These are phyloP conservation scores for Mycena venus DNA, from an alignment of 768 basidiomycete genomes.

Conservation along the genomic window DNA sequence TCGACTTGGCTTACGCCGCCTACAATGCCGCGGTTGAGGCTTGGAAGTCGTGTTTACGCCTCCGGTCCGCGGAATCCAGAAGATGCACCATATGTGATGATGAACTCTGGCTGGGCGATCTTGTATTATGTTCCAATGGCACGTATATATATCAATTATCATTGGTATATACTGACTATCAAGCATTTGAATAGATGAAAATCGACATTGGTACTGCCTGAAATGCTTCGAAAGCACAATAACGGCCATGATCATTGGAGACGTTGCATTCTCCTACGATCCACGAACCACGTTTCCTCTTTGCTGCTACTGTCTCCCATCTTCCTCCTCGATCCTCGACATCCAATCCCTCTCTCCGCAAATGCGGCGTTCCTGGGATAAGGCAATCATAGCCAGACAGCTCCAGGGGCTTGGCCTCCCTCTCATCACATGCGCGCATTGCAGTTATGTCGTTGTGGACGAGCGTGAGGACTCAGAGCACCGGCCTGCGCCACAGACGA, in stretches of 20 bases:
- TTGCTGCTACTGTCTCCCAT: conserved; percentile 21
- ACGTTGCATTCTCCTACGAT: conserved; percentile 25
- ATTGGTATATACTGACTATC: not conserved
- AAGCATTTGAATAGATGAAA: conserved; percentile 13
- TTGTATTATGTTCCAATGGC: conserved; percentile 24
- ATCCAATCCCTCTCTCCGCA: conserved; percentile 13
- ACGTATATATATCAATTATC: conserved; percentile 8
- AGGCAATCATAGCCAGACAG: conserved; percentile 18
- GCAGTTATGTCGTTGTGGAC: conserved; percentile 21
- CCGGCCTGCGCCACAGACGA: conserved; percentile 12
- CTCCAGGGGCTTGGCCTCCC: conserved; percentile 16
- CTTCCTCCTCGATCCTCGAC: conserved; percentile 19
- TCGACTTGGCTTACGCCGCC: conserved; percentile 10
- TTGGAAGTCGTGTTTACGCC: conserved; percentile 12
- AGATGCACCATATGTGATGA: conserved; percentile 25
- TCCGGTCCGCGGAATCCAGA: conserved; percentile 7
- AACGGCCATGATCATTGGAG: conserved; percentile 24
- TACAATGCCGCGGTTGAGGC: conserved; percentile 8
- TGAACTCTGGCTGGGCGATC: conserved; percentile 12
- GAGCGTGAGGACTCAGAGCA: conserved; percentile 13
- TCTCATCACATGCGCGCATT: conserved; percentile 22
- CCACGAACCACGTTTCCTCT: conserved; percentile 20
- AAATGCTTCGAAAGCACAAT: conserved; percentile 20
- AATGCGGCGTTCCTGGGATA: conserved; percentile 22
- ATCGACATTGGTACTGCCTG: conserved; percentile 25